A percentile compares a stretch with the other conserved stretches of the same genome.
Evolutionary conservation across 257 asterid genomes (phyloP).

Genomic region (Nemophila menziesii): DNA sequence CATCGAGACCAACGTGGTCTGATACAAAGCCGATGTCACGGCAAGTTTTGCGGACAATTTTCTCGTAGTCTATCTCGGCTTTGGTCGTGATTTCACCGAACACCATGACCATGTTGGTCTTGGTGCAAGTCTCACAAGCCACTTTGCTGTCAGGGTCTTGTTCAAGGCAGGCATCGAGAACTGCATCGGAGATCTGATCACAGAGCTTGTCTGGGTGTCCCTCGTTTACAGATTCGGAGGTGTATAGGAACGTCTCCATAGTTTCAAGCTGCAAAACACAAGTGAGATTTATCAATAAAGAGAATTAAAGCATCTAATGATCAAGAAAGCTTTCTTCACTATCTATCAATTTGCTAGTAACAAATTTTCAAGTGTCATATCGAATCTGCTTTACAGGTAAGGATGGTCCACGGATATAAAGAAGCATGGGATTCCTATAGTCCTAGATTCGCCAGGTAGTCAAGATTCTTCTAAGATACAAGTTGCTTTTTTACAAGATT

Average conservation of each 20-base stretch:
- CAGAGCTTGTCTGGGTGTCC: neutral
- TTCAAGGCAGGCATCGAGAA: neutral
- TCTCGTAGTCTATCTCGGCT: neutral
- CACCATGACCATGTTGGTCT: neutral
- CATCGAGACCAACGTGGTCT: neutral
- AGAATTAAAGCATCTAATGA: neutral
- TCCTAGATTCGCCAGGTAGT: no score
- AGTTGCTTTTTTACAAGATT: no score
- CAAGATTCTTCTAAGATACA: no score
- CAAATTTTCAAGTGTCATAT: neutral
- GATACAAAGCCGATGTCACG: neutral
- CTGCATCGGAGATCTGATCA: neutral
- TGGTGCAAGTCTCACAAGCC: neutral
- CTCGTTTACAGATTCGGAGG: neutral
- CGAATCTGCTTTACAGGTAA: neutral
- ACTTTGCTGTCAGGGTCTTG: neutral
- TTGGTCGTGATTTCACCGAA: neutral
- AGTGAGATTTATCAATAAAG: neutral
- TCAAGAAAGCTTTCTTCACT: neutral
- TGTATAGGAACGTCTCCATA: neutral
- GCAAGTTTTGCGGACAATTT: neutral
- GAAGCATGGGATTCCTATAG: no score
- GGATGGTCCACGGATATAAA: no score
- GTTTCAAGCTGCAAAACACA: neutral
- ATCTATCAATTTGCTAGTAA: neutral